A percentile compares a stretch with the other conserved stretches of the same genome.
Conservation (phyloP, 306 rosid genomes). For the Begonia loranthoides region DNA sequence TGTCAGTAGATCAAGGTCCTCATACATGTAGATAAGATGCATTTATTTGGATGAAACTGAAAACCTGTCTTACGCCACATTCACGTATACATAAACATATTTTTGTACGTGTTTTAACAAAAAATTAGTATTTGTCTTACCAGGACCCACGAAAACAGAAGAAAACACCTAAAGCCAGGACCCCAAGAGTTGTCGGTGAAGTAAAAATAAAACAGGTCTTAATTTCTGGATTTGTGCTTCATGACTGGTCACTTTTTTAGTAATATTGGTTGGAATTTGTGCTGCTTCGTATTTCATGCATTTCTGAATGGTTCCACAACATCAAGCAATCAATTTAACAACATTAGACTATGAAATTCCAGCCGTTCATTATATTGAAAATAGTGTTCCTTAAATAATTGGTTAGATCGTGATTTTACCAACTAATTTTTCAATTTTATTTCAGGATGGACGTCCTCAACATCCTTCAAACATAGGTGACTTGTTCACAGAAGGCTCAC, state of each 20-base stretch:
- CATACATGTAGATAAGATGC: neutral
- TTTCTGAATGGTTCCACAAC: no score
- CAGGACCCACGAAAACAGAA: conserved; percentile 75
- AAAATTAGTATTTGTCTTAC: conserved; percentile 6
- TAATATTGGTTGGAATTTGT: no score
- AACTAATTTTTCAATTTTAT: no score
- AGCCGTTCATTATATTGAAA: no score
- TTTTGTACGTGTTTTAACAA: no score
- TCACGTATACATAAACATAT: no score
- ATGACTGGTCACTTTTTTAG: neutral
- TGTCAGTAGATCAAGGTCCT: neutral
- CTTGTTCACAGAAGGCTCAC: conserved; percentile 91
- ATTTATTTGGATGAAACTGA: neutral
- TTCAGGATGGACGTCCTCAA: conserved; percentile 17
- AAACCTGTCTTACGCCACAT: no score
- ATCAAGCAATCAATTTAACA: no score
- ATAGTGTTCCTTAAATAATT: no score
- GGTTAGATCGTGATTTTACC: no score
- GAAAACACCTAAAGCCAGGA: conserved; percentile 56
- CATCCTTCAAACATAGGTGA: conserved; percentile 76
- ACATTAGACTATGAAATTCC: no score
- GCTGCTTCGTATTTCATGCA: no score
- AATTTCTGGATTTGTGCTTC: neutral
- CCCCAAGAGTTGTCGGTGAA: conserved; percentile 57
- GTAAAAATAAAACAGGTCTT: conserved; percentile 21